A percentile compares a stretch with the other conserved stretches of the same genome.
These are phyloP conservation scores for Blastobotrys muscicola DNA, from an alignment of 805 yeast genomes.

Conservation along the genomic window DNA sequence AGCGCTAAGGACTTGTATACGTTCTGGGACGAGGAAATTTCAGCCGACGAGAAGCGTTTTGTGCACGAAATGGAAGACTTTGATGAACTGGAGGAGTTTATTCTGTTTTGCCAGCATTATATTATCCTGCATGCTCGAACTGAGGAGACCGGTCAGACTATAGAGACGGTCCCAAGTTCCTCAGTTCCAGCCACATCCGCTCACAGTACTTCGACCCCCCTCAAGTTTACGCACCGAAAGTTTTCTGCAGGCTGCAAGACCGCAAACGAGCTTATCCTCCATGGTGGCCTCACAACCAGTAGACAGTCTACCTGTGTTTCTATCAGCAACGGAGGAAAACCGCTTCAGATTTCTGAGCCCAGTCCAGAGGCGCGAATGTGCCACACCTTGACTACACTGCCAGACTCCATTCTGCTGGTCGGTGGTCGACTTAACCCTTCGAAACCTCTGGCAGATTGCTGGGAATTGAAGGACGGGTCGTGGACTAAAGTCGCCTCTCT, in stretches of 20 bases:
- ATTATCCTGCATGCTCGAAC: conserved; percentile 52
- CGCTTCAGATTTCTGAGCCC: background rate
- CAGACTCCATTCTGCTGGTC: conserved; percentile 28
- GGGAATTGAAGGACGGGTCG: conserved; percentile 27
- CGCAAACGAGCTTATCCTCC: conserved; percentile 14
- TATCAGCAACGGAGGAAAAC: background rate
- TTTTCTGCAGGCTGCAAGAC: conserved; percentile 33
- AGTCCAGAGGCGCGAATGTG: conserved; percentile 41
- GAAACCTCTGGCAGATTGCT: conserved; percentile 34
- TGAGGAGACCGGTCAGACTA: conserved; percentile 22
- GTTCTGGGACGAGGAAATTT: conserved; percentile 45
- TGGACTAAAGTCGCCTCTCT: conserved; percentile 38
- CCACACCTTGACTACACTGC: conserved; percentile 39
- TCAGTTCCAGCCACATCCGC: no score
- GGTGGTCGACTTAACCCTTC: conserved; percentile 69
- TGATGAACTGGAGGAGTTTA: conserved; percentile 80
- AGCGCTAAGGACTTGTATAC: conserved; percentile 40
- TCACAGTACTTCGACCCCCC: no score
- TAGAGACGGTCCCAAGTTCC: conserved; percentile 2
- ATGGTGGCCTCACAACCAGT: conserved; percentile 30
- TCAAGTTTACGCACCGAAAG: conserved; percentile 18
- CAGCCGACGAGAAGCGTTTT: conserved; percentile 29
- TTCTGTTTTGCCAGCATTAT: conserved; percentile 67
- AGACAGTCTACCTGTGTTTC: conserved; percentile 13
- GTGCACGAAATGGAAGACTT: conserved; percentile 53